Percentiles rank a stretch among this genome's conserved stretches.
phyloP scores from a whole-genome alignment of 2,329 filamentous ascomycete genomes.

The Pseudocercospora crystallina region DNA sequence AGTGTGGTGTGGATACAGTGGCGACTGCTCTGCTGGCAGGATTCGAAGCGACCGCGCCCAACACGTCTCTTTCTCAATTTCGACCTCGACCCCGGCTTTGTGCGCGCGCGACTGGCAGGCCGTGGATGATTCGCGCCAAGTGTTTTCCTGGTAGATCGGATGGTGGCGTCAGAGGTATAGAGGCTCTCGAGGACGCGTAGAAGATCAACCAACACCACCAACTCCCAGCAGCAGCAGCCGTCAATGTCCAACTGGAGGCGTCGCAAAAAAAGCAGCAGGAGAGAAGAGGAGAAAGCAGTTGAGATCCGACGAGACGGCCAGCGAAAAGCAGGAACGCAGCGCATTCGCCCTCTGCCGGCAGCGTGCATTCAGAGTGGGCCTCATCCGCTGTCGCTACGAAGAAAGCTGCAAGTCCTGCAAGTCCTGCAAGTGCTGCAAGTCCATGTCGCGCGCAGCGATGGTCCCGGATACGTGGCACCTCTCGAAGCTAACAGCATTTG shows the following conservation, averaged over 20 bases:
- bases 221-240: slow-evolving; percentile 4
- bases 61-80: slow-evolving; percentile 10
- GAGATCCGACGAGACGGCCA: too few relatives aligned
- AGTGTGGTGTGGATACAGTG: not conserved
- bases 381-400: not conserved
- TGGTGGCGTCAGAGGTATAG: not conserved
- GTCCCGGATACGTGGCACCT: slow-evolving; percentile 18
- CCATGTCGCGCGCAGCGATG: not conserved
- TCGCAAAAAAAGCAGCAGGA: not conserved
- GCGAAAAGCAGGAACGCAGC: slow-evolving; percentile 1
- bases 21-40: slow-evolving; percentile 1
- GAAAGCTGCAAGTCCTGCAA: not conserved
- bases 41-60: slow-evolving; percentile 2
- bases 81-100: slow-evolving; percentile 10
- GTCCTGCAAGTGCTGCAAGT: not conserved
- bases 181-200: not conserved
- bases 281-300: too few relatives aligned
- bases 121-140: not conserved
- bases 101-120: slow-evolving; percentile 7
- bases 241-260: slow-evolving; percentile 1
- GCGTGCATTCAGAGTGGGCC: slow-evolving; percentile 13
- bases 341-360: slow-evolving; percentile 6
- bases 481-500: slow-evolving; percentile 10
- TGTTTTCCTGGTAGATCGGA: not conserved
- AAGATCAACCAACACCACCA: slow-evolving; percentile 3